Base-by-base conservation (phyloP, 2,329 filamentous ascomycete genomes). In the Macrophomina phaseolina region DNA sequence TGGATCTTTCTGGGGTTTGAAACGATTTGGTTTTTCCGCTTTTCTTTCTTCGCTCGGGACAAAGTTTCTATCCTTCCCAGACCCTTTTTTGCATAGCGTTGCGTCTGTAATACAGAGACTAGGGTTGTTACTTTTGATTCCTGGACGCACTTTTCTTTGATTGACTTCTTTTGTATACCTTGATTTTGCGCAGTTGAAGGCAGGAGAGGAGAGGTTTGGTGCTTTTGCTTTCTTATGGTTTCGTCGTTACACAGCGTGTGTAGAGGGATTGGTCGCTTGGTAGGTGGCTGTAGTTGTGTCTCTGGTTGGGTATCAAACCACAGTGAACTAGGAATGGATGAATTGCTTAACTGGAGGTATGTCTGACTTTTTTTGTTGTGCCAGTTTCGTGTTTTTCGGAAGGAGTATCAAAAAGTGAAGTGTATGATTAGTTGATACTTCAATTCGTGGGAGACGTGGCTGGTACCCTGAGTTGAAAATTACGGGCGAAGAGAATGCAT, bases 71-170 rank as follows among this genome's bases (percentile, higher is more conserved):
- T 23, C 23, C 23, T 23, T 23, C 23, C 23, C 49, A n/a, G 45
- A 62, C 18, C 40, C 42, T 62, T 42, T 42, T 40, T 62, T 62
- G 58, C 58, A 62, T 62, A 62, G 58, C 58, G 58, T 7, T 23
- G 58, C 58, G 58, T 49, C n/a, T 62, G 58, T 49, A 62, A 28
- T 62, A 12, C 58, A 62, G 45, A 62, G 56, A 23, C n/a, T 16
- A 28, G 58, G 32, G 32, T 49, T 62, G 3, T 38, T 36, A 11
- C 16, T 4, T 11, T 40, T 18, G 12, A 46, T 8, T 36, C 49
- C 4, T 11, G 36, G 23, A 48, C 32, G 8, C 34, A 23, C 23
- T 23, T 23, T 46, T 28, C 23, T 38, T 49, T 38, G 30, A 40
- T 62, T 38, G 16, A 16, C 11, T 62, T 62, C 58, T 38, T 30